Evolutionary conservation across 2,329 filamentous ascomycete genomes (phyloP).

Genomic region (Lanzia echinophila): DNA sequence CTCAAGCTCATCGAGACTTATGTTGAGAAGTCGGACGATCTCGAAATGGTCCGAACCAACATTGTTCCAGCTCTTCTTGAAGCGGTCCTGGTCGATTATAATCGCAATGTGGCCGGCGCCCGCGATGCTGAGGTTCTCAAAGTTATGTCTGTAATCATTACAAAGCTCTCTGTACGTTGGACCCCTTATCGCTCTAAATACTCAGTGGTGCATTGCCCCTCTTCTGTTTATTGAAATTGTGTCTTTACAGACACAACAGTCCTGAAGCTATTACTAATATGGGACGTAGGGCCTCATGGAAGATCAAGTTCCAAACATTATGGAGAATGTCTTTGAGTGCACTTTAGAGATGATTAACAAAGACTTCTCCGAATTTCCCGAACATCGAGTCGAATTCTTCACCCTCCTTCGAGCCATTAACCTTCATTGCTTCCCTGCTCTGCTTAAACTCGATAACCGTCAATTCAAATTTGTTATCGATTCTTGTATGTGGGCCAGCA

Average conservation of each 20-base stretch:
- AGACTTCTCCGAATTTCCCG: slow-evolving; percentile 97
- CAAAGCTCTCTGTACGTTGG: slow-evolving; percentile 85
- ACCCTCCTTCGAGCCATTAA: slow-evolving; percentile 95
- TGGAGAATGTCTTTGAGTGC: slow-evolving; percentile 98
- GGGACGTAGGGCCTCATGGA: slow-evolving; percentile 76
- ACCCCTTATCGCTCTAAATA: slow-evolving; percentile 41
- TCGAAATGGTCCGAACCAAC: slow-evolving; percentile 85
- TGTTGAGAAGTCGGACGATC: slow-evolving; percentile 93
- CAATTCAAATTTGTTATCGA: slow-evolving; percentile 99
- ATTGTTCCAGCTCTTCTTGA: slow-evolving; percentile 96
- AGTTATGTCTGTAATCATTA: slow-evolving; percentile 96
- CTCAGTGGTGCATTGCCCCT: slow-evolving; percentile 36
- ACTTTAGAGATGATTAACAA: slow-evolving; percentile 99
- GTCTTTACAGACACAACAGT: slow-evolving; percentile 5
- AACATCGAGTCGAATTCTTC: slow-evolving; percentile 99
- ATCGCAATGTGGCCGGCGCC: slow-evolving; percentile 90
- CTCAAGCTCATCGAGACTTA: slow-evolving; percentile 97
- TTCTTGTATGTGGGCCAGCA: slow-evolving; percentile 99
- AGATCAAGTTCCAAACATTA: slow-evolving; percentile 92
- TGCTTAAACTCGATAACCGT: slow-evolving; percentile 87
- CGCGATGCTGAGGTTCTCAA: slow-evolving; percentile 94
- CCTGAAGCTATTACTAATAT: slow-evolving; percentile 27
- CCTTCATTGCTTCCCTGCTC: slow-evolving; percentile 88
- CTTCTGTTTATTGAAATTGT: slow-evolving; percentile 19
- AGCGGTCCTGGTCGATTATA: slow-evolving; percentile 91